A percentile compares a stretch with the other conserved stretches of the same genome.
Conservation (phyloP, 345 rosid species). For the Raphanus sativus region DNA sequence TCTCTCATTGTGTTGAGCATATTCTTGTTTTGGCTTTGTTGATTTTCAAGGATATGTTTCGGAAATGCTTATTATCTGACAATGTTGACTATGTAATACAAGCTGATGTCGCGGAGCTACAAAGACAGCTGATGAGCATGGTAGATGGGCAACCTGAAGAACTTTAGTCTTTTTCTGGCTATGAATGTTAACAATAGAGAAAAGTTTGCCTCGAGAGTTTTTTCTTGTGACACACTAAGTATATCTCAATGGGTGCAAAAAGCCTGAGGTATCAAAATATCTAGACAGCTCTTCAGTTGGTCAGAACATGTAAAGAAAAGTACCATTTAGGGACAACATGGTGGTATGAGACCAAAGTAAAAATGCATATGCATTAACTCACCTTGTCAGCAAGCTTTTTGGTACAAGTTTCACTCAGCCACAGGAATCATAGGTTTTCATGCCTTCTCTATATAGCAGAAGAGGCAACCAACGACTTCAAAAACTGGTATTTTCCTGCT, state of each 20-base stretch:
- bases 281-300: slow-evolving; percentile 1
- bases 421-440: not conserved
- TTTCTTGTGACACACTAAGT: slow-evolving; percentile 9
- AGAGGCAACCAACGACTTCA: not conserved
- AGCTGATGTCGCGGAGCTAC: slow-evolving; percentile 65
- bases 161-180: slow-evolving; percentile 41
- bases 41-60: not conserved
- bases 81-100: slow-evolving; percentile 41
- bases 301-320: slow-evolving; percentile 15
- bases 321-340: slow-evolving; percentile 2
- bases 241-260: not conserved
- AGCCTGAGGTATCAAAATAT: not conserved
- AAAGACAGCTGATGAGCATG: slow-evolving; percentile 52
- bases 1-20: too few relatives aligned
- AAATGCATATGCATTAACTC: not conserved
- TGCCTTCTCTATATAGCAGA: not conserved
- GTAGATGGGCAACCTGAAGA: slow-evolving; percentile 56
- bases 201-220: slow-evolving; percentile 21
- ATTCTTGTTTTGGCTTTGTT: slow-evolving; percentile 4
- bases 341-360: too few relatives aligned
- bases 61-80: not conserved
- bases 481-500: not conserved
- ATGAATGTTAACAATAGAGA: slow-evolving; percentile 32
- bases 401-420: not conserved
- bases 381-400: not conserved